Evolutionary conservation across 2,329 filamentous ascomycete species (phyloP), one percentile per base, ranked within the genome.

Genomic region (Ophiostoma piceae): DNA sequence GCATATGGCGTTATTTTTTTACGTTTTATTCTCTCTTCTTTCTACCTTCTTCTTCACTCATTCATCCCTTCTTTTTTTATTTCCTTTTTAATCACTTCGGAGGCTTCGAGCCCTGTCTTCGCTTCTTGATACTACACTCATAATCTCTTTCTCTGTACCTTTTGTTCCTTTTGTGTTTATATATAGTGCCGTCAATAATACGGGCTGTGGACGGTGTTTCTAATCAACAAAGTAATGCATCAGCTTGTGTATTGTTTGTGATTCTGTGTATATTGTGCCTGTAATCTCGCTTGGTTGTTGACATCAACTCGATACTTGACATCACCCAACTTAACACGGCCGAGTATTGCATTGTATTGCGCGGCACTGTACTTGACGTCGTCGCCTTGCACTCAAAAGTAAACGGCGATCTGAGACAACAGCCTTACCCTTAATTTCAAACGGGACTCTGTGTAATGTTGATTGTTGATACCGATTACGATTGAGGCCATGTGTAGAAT

Each of bases 121-220:
- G 19, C 37, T 64, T 51, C 43, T 37, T 66, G 62, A 66, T 66
- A 66, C 32, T 41, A 43, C 22, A 66, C 65, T 43, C 26, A 47
- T 66, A 66, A 47, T 66, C 22, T 66, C 6, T 39, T 29, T 22
- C n/a, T 41, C 64, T 43, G n/a, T 39, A 16, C n/a, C 12, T 66
- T 43, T 66, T 66, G 37, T 66, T 39, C n/a, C 2, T 66, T 19
- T 41, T 66, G n/a, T 66, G 5, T n/a, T 41, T 39, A 19, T 26
- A 41, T 65, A 37, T 65, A 66, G 37, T 39, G 64, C 64, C 37
- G 65, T 39, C 39, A 66, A 66, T 39, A 66, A 43, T 43, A 66
- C 37, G 35, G 39, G 64, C 64, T 66, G 35, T 66, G 65, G 65
- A 66, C n/a, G 39, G 65, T 41, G 12, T 65, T 9, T 65, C 2